A percentile compares a stretch with the other conserved stretches of the same genome.
Evolutionary conservation across 768 basidiomycete species (phyloP).

Genomic region (Gloeopeniophorella convolvens): DNA sequence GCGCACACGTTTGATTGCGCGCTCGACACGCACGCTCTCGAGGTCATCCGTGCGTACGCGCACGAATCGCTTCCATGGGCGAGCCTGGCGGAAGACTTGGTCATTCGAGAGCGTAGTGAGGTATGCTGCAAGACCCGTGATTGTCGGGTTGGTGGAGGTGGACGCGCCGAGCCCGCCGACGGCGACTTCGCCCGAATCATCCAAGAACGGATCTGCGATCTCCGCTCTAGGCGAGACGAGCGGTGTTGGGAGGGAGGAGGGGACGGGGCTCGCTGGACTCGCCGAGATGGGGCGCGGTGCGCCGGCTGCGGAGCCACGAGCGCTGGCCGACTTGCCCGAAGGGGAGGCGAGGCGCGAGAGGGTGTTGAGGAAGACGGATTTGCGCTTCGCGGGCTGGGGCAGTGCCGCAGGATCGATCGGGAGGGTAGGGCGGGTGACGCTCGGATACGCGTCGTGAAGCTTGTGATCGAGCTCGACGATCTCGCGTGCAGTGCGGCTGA

Average conservation of each 20-base stretch:
- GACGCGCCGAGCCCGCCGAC: constrained; percentile 24
- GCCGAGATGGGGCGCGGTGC: constrained; percentile 15
- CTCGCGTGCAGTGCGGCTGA: constrained; percentile 71
- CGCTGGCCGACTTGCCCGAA: constrained; percentile 40
- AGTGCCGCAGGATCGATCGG: constrained; percentile 53
- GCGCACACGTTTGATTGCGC: constrained; percentile 81
- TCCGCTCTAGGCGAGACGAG: constrained; percentile 49
- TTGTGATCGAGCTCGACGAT: constrained; percentile 78
- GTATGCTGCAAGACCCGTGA: constrained; percentile 65
- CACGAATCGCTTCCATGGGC: constrained; percentile 82
- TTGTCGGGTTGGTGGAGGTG: constrained; percentile 30
- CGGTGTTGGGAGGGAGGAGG: constrained; percentile 39
- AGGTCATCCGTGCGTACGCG: constrained; percentile 82
- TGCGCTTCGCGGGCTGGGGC: constrained; percentile 59
- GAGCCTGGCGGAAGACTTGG: constrained; percentile 50
- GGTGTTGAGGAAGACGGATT: constrained; percentile 80
- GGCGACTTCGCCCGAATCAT: constrained; percentile 22
- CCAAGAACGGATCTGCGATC: constrained; percentile 53
- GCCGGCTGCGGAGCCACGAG: constrained; percentile 33
- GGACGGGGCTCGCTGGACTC: constrained; percentile 25
- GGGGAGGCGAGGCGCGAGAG: constrained; percentile 79
- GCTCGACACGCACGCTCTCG: constrained; percentile 79
- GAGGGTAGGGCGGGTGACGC: constrained; percentile 49
- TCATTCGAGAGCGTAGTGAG: constrained; percentile 74
- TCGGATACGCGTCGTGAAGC: constrained; percentile 59